Evolutionary conservation across 352 stramenopile genomes (phyloP).

Genomic region (Globisporangium mamillatum): DNA sequence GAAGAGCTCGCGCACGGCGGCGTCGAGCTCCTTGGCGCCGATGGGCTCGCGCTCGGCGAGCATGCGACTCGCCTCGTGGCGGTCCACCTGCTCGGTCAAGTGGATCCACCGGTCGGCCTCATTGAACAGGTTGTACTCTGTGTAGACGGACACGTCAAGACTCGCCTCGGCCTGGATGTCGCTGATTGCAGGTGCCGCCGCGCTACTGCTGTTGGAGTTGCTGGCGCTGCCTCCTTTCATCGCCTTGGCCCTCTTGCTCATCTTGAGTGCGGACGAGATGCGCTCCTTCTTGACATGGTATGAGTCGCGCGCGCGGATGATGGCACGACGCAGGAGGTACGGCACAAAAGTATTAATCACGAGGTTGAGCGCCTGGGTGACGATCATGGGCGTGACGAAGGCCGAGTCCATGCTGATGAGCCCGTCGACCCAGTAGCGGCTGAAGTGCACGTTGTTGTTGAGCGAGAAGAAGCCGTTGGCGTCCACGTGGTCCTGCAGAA

Average conservation of each 20-base stretch:
- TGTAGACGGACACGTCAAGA: constrained; percentile 15
- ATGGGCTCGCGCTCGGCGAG: constrained; percentile 43
- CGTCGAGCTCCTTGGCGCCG: constrained; percentile 32
- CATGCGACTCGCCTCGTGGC: constrained; percentile 28
- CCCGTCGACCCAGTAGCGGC: constrained; percentile 55
- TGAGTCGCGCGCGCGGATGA: constrained; percentile 45
- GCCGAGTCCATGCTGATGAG: constrained; percentile 63
- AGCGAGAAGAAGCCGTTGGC: constrained; percentile 34
- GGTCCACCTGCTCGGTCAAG: constrained; percentile 28
- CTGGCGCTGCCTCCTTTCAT: not conserved
- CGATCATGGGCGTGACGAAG: constrained; percentile 68
- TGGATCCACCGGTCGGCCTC: constrained; percentile 29
- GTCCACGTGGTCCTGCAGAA: constrained; percentile 43
- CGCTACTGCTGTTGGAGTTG: not conserved
- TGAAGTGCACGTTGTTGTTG: constrained; percentile 41
- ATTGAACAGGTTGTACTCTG: constrained; percentile 20
- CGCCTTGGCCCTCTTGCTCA: constrained; percentile 11
- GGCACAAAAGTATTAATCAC: constrained; percentile 69
- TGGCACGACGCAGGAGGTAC: constrained; percentile 41
- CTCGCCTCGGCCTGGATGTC: constrained; percentile 8
- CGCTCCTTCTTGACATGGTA: constrained; percentile 57
- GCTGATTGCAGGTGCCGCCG: not conserved
- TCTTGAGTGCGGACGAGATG: constrained; percentile 28
- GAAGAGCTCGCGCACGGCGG: constrained; percentile 36
- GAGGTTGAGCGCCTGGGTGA: constrained; percentile 64